A percentile compares a stretch with the other conserved stretches of the same genome.
These are phyloP conservation scores for Brettanomyces bruxellensis DNA, from an alignment of 805 yeast genomes.

Conservation along the genomic window DNA sequence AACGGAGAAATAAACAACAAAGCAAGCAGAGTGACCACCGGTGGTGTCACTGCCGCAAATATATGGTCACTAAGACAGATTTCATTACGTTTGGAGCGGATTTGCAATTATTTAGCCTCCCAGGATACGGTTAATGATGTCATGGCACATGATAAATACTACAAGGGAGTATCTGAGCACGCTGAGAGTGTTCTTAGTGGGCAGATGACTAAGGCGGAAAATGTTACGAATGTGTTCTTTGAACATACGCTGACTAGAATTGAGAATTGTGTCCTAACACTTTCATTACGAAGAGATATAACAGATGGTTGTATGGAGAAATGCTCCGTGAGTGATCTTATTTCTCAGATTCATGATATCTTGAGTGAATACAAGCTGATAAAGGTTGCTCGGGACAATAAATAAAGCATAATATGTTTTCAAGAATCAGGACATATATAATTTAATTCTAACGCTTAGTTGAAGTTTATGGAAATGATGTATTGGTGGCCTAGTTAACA, in stretches of 20 bases:
- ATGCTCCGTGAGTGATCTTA: conserved; percentile 1
- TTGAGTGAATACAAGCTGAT: conserved; percentile 4
- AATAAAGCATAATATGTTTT: neutral
- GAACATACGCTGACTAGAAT: conserved; percentile 63
- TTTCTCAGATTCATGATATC: conserved; percentile 4
- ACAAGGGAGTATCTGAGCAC: conserved; percentile 10
- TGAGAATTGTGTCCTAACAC: conserved; percentile 45
- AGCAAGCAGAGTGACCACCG: conserved; percentile 16
- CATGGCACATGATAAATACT: conserved; percentile 1
- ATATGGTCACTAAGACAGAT: conserved; percentile 38
- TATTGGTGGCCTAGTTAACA: too few relatives aligned
- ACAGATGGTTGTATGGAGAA: neutral
- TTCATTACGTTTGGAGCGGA: conserved; percentile 48
- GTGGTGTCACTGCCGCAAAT: conserved; percentile 22
- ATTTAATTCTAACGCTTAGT: too few relatives aligned
- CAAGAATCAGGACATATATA: too few relatives aligned
- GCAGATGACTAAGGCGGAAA: conserved; percentile 14
- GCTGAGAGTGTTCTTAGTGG: conserved; percentile 11
- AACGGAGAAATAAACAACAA: conserved; percentile 25
- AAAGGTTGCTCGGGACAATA: neutral
- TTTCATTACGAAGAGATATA: conserved; percentile 27
- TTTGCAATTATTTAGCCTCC: conserved; percentile 43
- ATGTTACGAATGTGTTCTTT: conserved; percentile 45
- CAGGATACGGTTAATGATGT: conserved; percentile 25
- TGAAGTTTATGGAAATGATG: too few relatives aligned